Conservation (phyloP, 2,329 filamentous ascomycete genomes). For the Hansfordia pulvinata region DNA sequence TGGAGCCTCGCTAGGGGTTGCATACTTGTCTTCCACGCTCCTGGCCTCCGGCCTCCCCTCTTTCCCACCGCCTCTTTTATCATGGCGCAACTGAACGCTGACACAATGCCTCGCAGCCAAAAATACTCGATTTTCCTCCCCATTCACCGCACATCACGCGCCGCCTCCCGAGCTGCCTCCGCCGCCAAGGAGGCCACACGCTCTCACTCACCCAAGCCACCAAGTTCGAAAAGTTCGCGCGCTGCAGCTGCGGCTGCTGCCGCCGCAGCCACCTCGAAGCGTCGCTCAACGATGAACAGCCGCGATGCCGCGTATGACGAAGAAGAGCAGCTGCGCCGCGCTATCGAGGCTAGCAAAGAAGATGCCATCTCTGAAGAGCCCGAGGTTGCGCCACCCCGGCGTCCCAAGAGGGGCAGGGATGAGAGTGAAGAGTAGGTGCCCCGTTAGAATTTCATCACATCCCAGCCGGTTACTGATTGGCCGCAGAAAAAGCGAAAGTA, state of each 20-base stretch:
- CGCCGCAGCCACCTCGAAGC: conserved; percentile 49
- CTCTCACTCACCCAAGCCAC: conserved; percentile 31
- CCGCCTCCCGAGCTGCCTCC: conserved; percentile 49
- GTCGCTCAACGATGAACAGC: conserved; percentile 95
- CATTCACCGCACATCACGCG: conserved; percentile 39
- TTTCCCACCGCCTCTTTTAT: conserved; percentile 1
- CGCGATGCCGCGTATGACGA: conserved; percentile 91
- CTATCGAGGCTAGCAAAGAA: conserved; percentile 90
- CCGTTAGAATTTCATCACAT: no score
- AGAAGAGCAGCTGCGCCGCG: conserved; percentile 74
- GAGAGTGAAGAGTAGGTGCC: conserved; percentile 82
- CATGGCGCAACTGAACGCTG: conserved; percentile 14
- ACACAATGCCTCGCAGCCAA: conserved; percentile 34
- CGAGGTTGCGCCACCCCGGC: conserved; percentile 42
- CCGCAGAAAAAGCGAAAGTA: conserved; percentile 52
- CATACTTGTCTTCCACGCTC: conserved; percentile 1
- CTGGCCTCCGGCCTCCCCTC: conserved; percentile 8
- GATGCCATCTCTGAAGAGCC: conserved; percentile 43
- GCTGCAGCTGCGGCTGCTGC: conserved; percentile 24
- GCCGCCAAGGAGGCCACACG: conserved; percentile 47
- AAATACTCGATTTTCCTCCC: conserved; percentile 54
- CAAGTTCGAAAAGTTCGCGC: conserved; percentile 41
- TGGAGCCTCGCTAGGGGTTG: no score
- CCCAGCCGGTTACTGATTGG: conserved; percentile 5
- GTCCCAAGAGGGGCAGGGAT: conserved; percentile 73